Conservation (phyloP, 2,329 filamentous ascomycete genomes). For the Fonsecaea erecta region DNA sequence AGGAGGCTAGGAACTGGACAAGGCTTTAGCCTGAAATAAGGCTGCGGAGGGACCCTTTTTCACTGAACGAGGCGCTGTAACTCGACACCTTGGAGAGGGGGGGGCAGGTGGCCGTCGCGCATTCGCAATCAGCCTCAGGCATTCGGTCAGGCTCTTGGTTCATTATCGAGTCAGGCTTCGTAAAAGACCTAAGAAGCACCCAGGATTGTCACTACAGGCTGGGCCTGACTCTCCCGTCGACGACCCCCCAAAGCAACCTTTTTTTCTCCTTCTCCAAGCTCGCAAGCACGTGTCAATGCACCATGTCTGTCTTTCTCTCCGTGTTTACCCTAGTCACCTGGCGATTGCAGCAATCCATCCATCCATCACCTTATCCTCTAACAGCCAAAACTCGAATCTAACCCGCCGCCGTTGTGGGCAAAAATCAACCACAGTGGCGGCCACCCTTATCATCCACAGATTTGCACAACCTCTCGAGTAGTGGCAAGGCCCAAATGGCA, state of each 20-base stretch:
- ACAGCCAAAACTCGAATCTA: background rate
- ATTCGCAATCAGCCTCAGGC: constrained; percentile 13
- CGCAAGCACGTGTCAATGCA: constrained; percentile 3
- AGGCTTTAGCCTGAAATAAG: constrained; percentile 36
- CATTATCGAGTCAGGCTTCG: constrained; percentile 16
- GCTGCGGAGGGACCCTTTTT: constrained; percentile 25
- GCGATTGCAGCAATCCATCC: background rate
- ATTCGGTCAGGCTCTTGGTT: constrained; percentile 13
- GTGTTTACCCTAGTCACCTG: background rate
- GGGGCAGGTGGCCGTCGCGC: constrained; percentile 3
- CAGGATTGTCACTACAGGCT: constrained; percentile 6
- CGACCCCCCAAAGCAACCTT: background rate
- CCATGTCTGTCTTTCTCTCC: background rate
- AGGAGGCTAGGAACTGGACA: constrained; percentile 25
- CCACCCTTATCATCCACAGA: constrained; percentile 22
- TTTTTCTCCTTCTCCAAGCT: background rate
- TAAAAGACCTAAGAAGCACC: constrained; percentile 7
- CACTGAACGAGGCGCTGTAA: constrained; percentile 15
- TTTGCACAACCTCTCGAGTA: constrained; percentile 9
- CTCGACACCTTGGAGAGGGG: constrained; percentile 7
- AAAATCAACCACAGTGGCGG: background rate
- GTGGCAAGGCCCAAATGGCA: constrained; percentile 24
- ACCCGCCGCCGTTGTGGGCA: background rate
- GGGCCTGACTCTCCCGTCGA: background rate
- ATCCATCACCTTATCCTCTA: background rate